Evolutionary conservation across 768 basidiomycete genomes (phyloP).

Genomic region (Crucibulum laeve): DNA sequence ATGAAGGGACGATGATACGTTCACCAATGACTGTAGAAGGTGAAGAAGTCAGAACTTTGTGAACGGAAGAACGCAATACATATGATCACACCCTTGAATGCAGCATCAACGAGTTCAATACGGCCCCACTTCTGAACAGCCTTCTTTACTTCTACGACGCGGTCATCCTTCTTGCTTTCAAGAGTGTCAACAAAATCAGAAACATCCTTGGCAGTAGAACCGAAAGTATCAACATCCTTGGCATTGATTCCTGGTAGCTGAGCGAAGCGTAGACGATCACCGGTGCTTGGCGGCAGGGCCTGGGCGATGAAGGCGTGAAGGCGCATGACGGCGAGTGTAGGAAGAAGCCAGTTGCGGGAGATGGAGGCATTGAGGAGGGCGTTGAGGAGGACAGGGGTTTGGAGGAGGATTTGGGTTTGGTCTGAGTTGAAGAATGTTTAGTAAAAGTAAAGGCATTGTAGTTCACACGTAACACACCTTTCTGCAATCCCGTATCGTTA

Average conservation of each 20-base stretch:
- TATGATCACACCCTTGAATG: conserved; percentile 70
- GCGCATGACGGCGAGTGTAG: conserved; percentile 75
- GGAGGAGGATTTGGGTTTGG: conserved; percentile 66
- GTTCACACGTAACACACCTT: conserved; percentile 44
- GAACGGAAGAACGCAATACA: neutral
- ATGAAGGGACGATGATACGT: conserved; percentile 78
- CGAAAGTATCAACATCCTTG: conserved; percentile 37
- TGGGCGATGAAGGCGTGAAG: conserved; percentile 83
- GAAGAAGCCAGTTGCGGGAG: conserved; percentile 85
- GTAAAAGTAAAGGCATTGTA: conserved; percentile 2
- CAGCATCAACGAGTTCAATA: conserved; percentile 74
- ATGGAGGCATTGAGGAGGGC: conserved; percentile 80
- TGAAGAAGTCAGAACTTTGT: neutral
- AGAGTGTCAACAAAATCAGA: conserved; percentile 42
- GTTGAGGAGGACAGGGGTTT: conserved; percentile 67
- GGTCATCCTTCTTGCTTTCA: conserved; percentile 46
- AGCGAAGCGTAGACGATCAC: conserved; percentile 45
- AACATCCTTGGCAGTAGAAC: conserved; percentile 34
- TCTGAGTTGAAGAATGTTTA: conserved; percentile 36
- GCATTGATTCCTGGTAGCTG: conserved; percentile 75
- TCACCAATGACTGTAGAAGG: conserved; percentile 77
- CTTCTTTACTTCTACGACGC: conserved; percentile 53
- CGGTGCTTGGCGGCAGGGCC: conserved; percentile 61
- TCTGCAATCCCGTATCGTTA: conserved; percentile 45
- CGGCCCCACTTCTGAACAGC: conserved; percentile 68